Evolutionary conservation across 1,284 basidiomycete species (phyloP).

Genomic region (Rhodotorula sp.): DNA sequence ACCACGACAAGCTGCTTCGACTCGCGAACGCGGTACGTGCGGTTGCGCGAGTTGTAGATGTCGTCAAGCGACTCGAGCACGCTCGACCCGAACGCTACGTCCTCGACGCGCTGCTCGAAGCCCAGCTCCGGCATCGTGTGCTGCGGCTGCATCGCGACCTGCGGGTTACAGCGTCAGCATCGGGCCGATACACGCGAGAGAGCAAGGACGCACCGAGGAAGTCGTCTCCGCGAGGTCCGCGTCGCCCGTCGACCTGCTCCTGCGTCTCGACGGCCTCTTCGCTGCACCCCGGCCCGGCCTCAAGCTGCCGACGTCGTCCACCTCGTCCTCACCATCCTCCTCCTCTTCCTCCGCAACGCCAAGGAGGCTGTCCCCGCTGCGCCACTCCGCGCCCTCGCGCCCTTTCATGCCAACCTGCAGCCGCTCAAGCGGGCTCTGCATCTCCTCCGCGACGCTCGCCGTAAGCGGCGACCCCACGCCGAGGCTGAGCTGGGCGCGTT

Average conservation of each 20-base stretch:
- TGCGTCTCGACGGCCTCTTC: constrained; percentile 20
- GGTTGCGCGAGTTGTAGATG: constrained; percentile 40
- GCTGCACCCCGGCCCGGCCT: neutral
- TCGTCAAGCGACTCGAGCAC: constrained; percentile 37
- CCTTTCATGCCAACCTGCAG: constrained; percentile 23
- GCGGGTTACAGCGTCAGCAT: neutral
- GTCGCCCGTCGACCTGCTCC: constrained; percentile 33
- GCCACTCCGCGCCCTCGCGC: constrained; percentile 16
- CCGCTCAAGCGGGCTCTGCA: constrained; percentile 37
- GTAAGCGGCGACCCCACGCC: constrained; percentile 31
- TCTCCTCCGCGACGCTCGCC: constrained; percentile 28
- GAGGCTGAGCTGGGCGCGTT: constrained; percentile 13
- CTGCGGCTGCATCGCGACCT: constrained; percentile 22
- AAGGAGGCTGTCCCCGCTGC: constrained; percentile 26
- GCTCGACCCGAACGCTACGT: constrained; percentile 17
- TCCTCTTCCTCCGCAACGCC: constrained; percentile 20
- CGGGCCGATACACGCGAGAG: neutral
- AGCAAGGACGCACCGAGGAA: constrained; percentile 9
- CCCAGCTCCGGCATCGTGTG: constrained; percentile 37
- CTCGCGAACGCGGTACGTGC: constrained; percentile 40
- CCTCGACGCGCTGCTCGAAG: constrained; percentile 21
- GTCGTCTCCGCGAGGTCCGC: constrained; percentile 22
- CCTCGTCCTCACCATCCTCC: constrained; percentile 2
- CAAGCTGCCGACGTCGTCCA: constrained; percentile 4
- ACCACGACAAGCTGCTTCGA: constrained; percentile 33